These are phyloP conservation scores for Areca catechu DNA, from an alignment of 176 grass and related monocot genomes.

Conservation along the genomic window DNA sequence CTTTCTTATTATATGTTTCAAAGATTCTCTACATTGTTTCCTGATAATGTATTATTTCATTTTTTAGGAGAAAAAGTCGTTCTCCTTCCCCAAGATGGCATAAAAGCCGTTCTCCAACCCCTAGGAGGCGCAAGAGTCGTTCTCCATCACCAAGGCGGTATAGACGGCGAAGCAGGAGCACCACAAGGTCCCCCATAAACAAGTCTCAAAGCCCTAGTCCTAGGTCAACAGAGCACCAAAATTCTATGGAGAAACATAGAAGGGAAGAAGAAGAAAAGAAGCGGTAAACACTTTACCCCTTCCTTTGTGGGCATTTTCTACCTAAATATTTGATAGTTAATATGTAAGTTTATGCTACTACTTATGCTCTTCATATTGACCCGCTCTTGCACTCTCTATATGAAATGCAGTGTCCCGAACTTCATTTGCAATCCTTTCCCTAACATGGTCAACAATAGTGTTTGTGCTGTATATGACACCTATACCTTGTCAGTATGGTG, in stretches of 20 bases:
- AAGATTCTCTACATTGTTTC: constrained; percentile 6
- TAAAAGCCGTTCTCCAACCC: constrained; percentile 42
- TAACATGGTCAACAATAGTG: too few relatives aligned
- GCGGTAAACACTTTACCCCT: constrained; percentile 62
- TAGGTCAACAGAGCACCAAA: constrained; percentile 43
- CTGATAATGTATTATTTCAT: constrained; percentile 21
- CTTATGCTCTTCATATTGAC: too few relatives aligned
- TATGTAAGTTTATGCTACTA: too few relatives aligned
- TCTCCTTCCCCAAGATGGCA: constrained; percentile 54
- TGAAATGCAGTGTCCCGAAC: too few relatives aligned
- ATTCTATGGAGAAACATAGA: constrained; percentile 55
- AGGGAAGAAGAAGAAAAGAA: constrained; percentile 92
- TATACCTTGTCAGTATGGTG: too few relatives aligned
- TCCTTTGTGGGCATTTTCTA: constrained; percentile 10
- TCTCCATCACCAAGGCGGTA: constrained; percentile 46
- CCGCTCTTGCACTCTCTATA: too few relatives aligned
- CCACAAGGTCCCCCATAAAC: constrained; percentile 26
- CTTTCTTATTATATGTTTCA: constrained; percentile 5
- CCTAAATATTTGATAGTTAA: too few relatives aligned
- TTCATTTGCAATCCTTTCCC: too few relatives aligned
- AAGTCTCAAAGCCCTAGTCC: constrained; percentile 36
- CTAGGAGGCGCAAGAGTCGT: constrained; percentile 39
- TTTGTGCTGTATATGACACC: too few relatives aligned
- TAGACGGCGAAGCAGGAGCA: constrained; percentile 61
- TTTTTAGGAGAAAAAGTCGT: constrained; percentile 72